Evolutionary conservation across 495 filamentous ascomycete genomes (phyloP).

Genomic region (Parmelia sp.): DNA sequence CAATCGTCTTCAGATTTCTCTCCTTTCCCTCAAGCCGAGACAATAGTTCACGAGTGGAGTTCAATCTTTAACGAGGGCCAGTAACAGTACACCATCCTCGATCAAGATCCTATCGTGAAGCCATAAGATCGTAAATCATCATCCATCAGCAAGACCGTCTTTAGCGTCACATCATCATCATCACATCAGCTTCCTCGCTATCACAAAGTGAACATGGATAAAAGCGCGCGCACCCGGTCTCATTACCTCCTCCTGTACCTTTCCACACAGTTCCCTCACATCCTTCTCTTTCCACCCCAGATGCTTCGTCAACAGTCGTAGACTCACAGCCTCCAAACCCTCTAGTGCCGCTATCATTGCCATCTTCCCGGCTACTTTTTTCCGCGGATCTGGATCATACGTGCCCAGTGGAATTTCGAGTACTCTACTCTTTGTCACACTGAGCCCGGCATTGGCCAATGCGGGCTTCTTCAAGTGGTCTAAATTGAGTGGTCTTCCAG

Average conservation of each 20-base stretch:
- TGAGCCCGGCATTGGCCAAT: constrained; percentile 54
- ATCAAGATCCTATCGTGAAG: not conserved
- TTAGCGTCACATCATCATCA: constrained; percentile 2
- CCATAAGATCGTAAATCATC: constrained; percentile 11
- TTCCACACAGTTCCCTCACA: constrained; percentile 49
- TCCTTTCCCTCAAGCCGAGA: not conserved
- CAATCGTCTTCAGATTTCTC: not conserved
- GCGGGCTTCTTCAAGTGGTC: constrained; percentile 48
- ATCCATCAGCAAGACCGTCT: constrained; percentile 3
- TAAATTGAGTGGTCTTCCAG: constrained; percentile 40
- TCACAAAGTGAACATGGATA: constrained; percentile 47
- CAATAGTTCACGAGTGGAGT: not conserved
- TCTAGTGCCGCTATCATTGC: constrained; percentile 59
- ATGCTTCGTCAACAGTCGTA: constrained; percentile 56
- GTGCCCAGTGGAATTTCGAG: constrained; percentile 56
- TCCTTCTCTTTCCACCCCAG: constrained; percentile 51
- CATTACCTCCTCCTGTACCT: constrained; percentile 48
- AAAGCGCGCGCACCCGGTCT: constrained; percentile 37
- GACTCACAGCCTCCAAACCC: constrained; percentile 54
- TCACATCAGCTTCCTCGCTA: constrained; percentile 43
- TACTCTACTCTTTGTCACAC: constrained; percentile 49
- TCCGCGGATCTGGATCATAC: constrained; percentile 47
- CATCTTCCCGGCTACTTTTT: constrained; percentile 56
- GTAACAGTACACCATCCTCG: not conserved
- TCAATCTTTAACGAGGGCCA: not conserved